Base-by-base conservation (phyloP, 139 green algal species). In the Chlamydomonas incerta region DNA sequence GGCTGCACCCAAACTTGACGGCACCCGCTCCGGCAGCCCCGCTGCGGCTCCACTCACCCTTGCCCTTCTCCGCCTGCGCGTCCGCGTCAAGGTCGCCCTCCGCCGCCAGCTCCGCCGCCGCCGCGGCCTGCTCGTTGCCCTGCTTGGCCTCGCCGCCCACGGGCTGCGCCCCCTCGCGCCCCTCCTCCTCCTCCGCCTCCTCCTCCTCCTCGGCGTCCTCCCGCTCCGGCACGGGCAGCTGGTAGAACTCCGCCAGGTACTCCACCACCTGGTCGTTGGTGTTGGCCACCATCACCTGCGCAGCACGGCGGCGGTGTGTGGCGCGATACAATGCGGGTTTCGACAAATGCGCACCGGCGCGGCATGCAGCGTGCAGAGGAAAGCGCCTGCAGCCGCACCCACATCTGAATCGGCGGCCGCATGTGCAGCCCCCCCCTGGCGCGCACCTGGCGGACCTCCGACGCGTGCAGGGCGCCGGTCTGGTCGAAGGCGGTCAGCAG, bases 211-310 rank as follows among this genome's bases (percentile, higher is more conserved):
- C n/a, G 13, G 8, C 18, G 10, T 63, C 72, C 41, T 83, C 77
- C 29, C 41, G 63, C 18, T 83, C 63, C n/a, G 77, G 77, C 35
- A 55, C 46, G 57, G 70, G 35, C 46, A 94, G 50, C 4, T 71
- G 58, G 70, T 94, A 94, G 82, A 88, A 91, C 13, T 63, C 18
- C 14, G 90, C 81, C 76, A 95, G 76, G 62, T 80, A 86, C 28
- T 90, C 85, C 52, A 95, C 72, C 58, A 95, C 91, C 21, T 92
- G 85, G 11, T 88, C 77, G 67, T 95, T 93, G 65, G 67, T 81
- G 20, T 50, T n/a, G 3, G 92, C 92, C 18, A 95, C 71, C 69
- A 95, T 81, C n/a, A 94, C 55, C 37, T 93, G 41, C 58, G 60
- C 58, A 65, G 58, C 58, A 65, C 20, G 5, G 23, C 20, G 20